phyloP scores from a whole-genome alignment of 208 protist species.

The Spongospora subterranea region DNA sequence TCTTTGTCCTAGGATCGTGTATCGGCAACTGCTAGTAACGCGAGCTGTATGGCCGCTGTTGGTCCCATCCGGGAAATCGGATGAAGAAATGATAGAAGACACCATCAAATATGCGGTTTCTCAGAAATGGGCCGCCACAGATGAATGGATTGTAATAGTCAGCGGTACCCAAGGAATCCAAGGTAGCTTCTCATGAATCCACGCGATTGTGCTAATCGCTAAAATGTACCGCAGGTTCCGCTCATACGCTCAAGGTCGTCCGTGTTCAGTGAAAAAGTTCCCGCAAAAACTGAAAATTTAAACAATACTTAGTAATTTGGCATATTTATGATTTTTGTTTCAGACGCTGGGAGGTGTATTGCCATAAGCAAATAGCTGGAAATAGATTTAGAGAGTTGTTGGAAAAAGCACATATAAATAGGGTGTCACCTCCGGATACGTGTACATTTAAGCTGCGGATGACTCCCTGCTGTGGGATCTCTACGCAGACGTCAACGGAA shows the following conservation, averaged over 20 bases:
- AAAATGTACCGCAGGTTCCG: background rate
- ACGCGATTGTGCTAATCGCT: background rate
- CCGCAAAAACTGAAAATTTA: background rate
- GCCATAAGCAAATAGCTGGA: conserved; percentile 30
- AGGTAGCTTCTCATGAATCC: background rate
- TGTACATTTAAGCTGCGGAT: conserved; percentile 33
- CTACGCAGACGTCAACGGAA: conserved; percentile 25
- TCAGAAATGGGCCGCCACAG: background rate
- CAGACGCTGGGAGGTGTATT: background rate
- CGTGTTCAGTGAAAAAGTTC: conserved; percentile 21
- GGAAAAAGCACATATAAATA: background rate
- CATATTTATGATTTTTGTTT: background rate
- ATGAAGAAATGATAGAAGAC: background rate
- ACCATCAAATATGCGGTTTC: background rate
- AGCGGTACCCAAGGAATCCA: conserved; percentile 49
- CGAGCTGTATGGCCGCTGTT: conserved; percentile 17
- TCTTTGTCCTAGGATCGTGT: conserved; percentile 1
- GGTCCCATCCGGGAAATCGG: background rate
- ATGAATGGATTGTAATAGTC: conserved; percentile 39
- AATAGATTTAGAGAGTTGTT: background rate
- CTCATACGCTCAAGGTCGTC: conserved; percentile 33
- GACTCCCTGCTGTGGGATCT: conserved; percentile 22
- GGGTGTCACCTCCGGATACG: conserved; percentile 25
- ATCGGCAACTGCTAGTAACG: conserved; percentile 16
- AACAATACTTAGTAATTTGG: background rate